phyloP scores from a whole-genome alignment of 202 grass and related monocot species.

The Carex arenaria region DNA sequence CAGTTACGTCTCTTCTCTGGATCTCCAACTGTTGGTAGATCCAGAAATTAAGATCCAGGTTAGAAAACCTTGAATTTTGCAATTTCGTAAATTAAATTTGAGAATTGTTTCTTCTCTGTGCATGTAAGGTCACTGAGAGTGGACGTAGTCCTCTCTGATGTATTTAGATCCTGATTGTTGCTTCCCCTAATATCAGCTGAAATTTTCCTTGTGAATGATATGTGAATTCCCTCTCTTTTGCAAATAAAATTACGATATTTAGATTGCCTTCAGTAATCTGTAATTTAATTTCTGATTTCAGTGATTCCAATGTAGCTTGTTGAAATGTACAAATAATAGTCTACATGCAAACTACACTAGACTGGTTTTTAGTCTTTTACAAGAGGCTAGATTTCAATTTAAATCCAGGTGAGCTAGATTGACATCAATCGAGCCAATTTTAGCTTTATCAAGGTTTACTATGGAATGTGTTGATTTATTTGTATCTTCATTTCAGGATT shows the following conservation, averaged over 20 bases:
- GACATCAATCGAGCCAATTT: too few relatives aligned
- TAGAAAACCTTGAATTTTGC: neutral
- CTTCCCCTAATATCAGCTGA: too few relatives aligned
- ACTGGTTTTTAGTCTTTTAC: neutral
- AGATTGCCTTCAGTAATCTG: neutral
- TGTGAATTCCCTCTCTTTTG: too few relatives aligned
- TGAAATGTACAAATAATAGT: neutral
- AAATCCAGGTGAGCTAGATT: neutral
- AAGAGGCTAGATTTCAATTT: neutral
- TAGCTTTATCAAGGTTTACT: too few relatives aligned
- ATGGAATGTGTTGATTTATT: too few relatives aligned
- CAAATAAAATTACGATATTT: neutral
- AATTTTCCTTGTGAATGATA: too few relatives aligned
- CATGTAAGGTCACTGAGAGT: neutral
- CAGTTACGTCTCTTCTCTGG: slow-evolving; percentile 58
- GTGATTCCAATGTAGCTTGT: neutral
- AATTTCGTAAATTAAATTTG: neutral
- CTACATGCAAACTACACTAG: neutral
- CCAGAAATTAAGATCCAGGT: slow-evolving; percentile 49
- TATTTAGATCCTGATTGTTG: neutral
- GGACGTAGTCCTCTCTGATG: neutral
- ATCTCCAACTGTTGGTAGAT: slow-evolving; percentile 40
- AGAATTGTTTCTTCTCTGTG: neutral
- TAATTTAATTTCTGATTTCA: neutral
- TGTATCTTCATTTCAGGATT: slow-evolving; percentile 34